Percentiles rank a stretch among this genome's conserved stretches.
phyloP scores from a whole-genome alignment of 495 filamentous ascomycete genomes.

The Aspergillus asperescens region DNA sequence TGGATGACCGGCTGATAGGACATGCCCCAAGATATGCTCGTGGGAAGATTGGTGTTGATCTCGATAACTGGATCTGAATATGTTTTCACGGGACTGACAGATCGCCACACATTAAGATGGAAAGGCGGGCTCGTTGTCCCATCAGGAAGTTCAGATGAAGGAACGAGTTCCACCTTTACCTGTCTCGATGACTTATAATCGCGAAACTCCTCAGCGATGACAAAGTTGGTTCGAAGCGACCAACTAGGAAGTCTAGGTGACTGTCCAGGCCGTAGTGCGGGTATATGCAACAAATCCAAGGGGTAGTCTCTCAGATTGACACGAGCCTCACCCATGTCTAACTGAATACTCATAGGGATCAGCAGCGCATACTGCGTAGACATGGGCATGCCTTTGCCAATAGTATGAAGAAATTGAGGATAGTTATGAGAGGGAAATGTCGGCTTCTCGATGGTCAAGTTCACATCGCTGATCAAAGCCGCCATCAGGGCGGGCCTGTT shows the following conservation, averaged over 20 bases:
- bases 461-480: conserved; percentile 74
- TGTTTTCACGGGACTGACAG: conserved; percentile 91
- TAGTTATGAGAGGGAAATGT: conserved; percentile 78
- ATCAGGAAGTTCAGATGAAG: conserved; percentile 51
- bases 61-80: conserved; percentile 88
- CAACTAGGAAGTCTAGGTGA: conserved; percentile 74
- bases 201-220: conserved; percentile 90
- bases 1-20: conserved; percentile 98
- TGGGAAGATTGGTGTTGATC: conserved; percentile 87
- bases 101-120: conserved; percentile 79
- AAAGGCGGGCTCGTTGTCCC: conserved; percentile 50
- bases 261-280: conserved; percentile 72
- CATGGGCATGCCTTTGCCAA: conserved; percentile 93
- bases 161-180: conserved; percentile 80
- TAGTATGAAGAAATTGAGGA: conserved; percentile 73
- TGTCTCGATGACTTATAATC: conserved; percentile 70
- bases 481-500: conserved; percentile 82
- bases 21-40: conserved; percentile 91
- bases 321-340: conserved; percentile 87
- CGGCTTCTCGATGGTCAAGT: conserved; percentile 84
- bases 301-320: conserved; percentile 88
- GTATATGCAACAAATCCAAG: conserved; percentile 85
- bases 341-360: conserved; percentile 80
- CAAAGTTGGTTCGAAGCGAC: conserved; percentile 85
- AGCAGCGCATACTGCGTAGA: conserved; percentile 86